These are phyloP conservation scores for Penicillium macrosclerotiorum DNA, from an alignment of 495 filamentous ascomycete species.

Conservation along the genomic window DNA sequence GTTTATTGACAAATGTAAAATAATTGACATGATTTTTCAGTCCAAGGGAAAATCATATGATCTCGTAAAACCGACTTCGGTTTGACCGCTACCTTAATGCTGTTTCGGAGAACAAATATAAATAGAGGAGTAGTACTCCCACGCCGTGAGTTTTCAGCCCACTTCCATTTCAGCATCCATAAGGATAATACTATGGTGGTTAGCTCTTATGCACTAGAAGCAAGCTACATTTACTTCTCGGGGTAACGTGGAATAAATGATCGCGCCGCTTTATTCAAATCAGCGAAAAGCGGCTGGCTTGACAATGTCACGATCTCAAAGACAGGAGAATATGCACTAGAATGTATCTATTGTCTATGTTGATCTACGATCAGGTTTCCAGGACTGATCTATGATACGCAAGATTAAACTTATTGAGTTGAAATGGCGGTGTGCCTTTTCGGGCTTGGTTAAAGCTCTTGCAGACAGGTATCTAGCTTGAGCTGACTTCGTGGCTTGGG, in stretches of 20 bases:
- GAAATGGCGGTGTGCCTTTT: slow-evolving; percentile 16
- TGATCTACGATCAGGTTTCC: slow-evolving; percentile 27
- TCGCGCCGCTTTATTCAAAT: slow-evolving; percentile 18
- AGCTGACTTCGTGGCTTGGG: slow-evolving; percentile 15
- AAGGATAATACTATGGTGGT: slow-evolving; percentile 58
- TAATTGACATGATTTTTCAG: too few species aligned
- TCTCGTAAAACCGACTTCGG: too few species aligned
- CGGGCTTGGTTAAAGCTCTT: slow-evolving; percentile 18
- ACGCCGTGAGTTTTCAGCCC: too few species aligned
- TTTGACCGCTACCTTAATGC: too few species aligned
- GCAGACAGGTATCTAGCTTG: slow-evolving; percentile 26
- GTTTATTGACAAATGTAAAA: too few species aligned
- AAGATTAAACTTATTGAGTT: slow-evolving; percentile 24
- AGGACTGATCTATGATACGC: slow-evolving; percentile 26
- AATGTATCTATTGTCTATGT: slow-evolving; percentile 21
- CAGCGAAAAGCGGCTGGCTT: slow-evolving; percentile 11
- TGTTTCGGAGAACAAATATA: too few species aligned
- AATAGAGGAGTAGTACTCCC: too few species aligned
- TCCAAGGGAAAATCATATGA: too few species aligned
- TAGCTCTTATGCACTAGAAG: slow-evolving; percentile 20
- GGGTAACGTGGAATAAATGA: slow-evolving; percentile 17
- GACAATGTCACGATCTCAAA: slow-evolving; percentile 24
- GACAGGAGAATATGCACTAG: slow-evolving; percentile 26
- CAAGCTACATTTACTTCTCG: slow-evolving; percentile 16
- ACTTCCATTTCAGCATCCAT: slow-evolving; percentile 4